Evolutionary conservation across 2,329 filamentous ascomycete species (phyloP), one percentile per base, ranked within the genome.

Genomic region (Stachybotrys elegans): DNA sequence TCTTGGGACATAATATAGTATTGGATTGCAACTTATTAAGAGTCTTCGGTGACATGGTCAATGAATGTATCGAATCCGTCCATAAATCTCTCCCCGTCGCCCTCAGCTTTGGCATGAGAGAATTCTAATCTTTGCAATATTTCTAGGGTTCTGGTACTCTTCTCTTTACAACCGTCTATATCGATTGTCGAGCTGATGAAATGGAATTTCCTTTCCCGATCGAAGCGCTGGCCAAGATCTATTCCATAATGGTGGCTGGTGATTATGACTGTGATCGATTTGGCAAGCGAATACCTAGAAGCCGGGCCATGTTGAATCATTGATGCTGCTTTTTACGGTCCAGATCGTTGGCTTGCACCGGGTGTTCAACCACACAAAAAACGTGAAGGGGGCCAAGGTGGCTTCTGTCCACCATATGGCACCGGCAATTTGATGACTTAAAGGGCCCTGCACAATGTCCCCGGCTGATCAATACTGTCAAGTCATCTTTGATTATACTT

Each of bases 41-140:
- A 54, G 8, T 52, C 52, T 9, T 65, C 48, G 42, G 50, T 61
- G 23, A 69, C 60, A 22, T 67, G 59, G 29, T 66, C 60, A 7
- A 69, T 39, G 38, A 68, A 69, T 0, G 65, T 66, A 35, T 68
- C 64, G 40, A 60, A 69, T 8, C 65, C 66, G 44, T 67, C 56
- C 6, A 68, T 54, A 22, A 55, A 44, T 21, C 53, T 42, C 31
- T 62, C 56, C 1, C 51, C 35, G 42, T 66, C 58, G 21, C 64
- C 61, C 6, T 36, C 46, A 2, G 49, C 42, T 11, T 42, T 40
- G 6, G 52, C 45, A 3, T 46, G 31, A 19, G 51, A 32, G 36
- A 49, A 46, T 14, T 57, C 50, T 21, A 29, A 43, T 37, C 12
- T 43, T 31, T 66, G 59, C 63, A 64, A 69, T 22, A 44, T 46